phyloP scores from a whole-genome alignment of 2,329 filamentous ascomycete genomes.

The Fusarium falciforme region DNA sequence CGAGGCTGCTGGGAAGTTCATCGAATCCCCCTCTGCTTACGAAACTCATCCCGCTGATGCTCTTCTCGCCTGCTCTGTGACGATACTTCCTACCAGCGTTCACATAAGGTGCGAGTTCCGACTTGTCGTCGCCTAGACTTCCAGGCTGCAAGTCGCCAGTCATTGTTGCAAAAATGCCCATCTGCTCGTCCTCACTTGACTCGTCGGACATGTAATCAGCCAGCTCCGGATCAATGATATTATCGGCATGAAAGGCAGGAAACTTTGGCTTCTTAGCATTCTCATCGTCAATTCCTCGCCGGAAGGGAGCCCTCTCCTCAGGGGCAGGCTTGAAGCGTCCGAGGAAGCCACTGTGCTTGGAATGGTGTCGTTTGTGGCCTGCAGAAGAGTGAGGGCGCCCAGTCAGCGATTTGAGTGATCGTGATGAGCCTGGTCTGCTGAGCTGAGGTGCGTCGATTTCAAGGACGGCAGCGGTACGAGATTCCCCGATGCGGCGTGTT shows the following conservation, averaged over 20 bases:
- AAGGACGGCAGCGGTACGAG: conserved; percentile 86
- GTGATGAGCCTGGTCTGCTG: conserved; percentile 91
- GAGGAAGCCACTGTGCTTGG: conserved; percentile 82
- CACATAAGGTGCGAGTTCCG: conserved; percentile 78
- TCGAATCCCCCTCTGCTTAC: conserved; percentile 74
- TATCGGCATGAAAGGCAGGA: conserved; percentile 97
- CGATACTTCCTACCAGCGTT: conserved; percentile 81
- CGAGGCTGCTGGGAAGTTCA: conserved; percentile 68
- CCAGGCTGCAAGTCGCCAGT: conserved; percentile 74
- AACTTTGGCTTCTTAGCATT: conserved; percentile 73
- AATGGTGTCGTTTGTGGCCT: conserved; percentile 86
- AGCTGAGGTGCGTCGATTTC: conserved; percentile 89
- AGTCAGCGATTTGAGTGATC: conserved; percentile 83
- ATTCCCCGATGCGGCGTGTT: conserved; percentile 75
- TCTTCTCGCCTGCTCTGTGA: conserved; percentile 79
- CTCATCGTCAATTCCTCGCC: conserved; percentile 76
- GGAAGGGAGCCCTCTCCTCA: conserved; percentile 90
- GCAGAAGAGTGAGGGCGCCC: conserved; percentile 78
- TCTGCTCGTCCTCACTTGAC: conserved; percentile 92
- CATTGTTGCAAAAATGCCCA: conserved; percentile 83
- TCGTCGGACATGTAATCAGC: conserved; percentile 96
- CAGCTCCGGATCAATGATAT: conserved; percentile 96
- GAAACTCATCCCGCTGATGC: conserved; percentile 76
- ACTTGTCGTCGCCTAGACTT: conserved; percentile 79
- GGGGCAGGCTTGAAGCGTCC: conserved; percentile 77